phyloP scores from a whole-genome alignment of 352 stramenopile species.

The Phytophthora sp. region DNA sequence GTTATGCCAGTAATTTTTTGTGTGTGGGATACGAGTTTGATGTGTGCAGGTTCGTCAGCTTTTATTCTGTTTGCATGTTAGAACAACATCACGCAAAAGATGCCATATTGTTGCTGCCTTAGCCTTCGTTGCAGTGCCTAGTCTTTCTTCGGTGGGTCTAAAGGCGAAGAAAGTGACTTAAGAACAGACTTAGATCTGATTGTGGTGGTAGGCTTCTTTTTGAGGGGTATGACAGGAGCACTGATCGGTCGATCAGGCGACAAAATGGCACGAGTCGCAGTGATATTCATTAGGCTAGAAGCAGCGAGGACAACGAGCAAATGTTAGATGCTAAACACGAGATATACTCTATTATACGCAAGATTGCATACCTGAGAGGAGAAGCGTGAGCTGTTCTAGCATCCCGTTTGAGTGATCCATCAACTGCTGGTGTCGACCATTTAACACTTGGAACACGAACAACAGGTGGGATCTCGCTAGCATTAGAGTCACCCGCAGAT shows the following conservation, averaged over 20 bases:
- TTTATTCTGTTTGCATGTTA: too few species aligned
- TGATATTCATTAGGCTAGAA: constrained; percentile 47
- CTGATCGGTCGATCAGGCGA: constrained; percentile 59
- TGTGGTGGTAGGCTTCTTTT: constrained; percentile 43
- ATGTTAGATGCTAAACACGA: background rate
- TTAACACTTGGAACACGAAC: constrained; percentile 20
- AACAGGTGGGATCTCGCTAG: constrained; percentile 21
- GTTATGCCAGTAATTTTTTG: too few species aligned
- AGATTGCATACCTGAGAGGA: constrained; percentile 35
- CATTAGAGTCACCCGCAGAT: constrained; percentile 29
- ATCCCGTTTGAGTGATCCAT: constrained; percentile 12
- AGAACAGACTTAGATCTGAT: constrained; percentile 23
- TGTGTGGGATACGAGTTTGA: too few species aligned
- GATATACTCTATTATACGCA: background rate
- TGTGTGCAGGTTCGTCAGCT: too few species aligned
- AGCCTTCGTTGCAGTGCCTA: background rate
- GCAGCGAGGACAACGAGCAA: background rate
- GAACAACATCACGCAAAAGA: too few species aligned
- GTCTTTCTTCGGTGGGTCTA: constrained; percentile 5
- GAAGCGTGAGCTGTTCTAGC: constrained; percentile 17
- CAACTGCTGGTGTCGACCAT: constrained; percentile 15
- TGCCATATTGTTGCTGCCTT: background rate
- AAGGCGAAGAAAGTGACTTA: constrained; percentile 13
- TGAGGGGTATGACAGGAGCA: constrained; percentile 45
- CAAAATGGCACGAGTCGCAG: constrained; percentile 36